Base-by-base conservation (phyloP, 305 asterid genomes). In the Fraxinus paxiana region DNA sequence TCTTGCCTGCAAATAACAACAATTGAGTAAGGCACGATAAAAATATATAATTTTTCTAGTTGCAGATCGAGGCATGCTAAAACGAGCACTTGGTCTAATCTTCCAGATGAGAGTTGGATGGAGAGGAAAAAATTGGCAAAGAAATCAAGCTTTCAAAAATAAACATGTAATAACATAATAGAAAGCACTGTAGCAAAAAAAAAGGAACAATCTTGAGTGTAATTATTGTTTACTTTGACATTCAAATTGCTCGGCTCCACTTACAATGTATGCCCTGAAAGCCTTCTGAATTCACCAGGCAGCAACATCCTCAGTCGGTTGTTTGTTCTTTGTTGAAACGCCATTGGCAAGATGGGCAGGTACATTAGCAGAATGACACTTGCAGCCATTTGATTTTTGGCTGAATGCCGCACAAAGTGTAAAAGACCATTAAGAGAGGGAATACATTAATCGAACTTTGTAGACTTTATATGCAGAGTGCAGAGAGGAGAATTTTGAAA, bases 1-100 rank as follows among this genome's bases (percentile, higher is more conserved):
- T 81, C 94, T 88, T 18, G 94, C 94, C 95, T 91, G 78, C 75
- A 79, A 79, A 6, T 34, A 46, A 69, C 13, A 75, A 51, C 76
- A 18, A n/a, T 8, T 9, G 73, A 67, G 73, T 1, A 67, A 31
- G 20, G 37, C 7, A 28, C n/a, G 73, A 28, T 67, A 5, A 26
- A 20, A 8, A 59, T 8, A 59, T 59, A 59, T 7, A 20, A 59
- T 2, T 59, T 59, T 59, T 59, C 30, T 59, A 59, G 30, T 59
- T 20, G 69, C 24, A 59, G 69, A 59, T 59, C 31, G 1, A 59
- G 69, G 15, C 15, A 20, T 59, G 69, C 30, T 20, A 59, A 59
- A 59, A 24, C 30, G 6, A 59, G 69, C 15, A 59, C 69, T 59
- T 59, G 13, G 13, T 20, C 69, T 59, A 59, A 59, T 59, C 69